Evolutionary conservation across 805 yeast species (phyloP).

Genomic region (Diddensiella santjacobensis): DNA sequence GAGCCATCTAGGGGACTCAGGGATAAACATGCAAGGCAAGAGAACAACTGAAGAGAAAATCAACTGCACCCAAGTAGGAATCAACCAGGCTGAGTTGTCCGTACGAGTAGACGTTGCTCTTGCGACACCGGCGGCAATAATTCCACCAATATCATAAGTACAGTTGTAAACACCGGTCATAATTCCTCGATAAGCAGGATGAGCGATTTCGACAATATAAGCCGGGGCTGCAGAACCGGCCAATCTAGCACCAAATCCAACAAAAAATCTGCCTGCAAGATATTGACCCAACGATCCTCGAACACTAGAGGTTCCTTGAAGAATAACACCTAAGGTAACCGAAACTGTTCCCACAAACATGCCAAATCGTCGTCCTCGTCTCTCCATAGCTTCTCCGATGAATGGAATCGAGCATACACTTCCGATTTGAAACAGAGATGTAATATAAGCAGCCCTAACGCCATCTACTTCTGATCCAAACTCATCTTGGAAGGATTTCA

Average conservation of each 20-base stretch:
- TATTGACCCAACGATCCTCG: slow-evolving; percentile 3
- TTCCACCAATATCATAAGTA: slow-evolving; percentile 20
- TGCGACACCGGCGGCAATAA: slow-evolving; percentile 18
- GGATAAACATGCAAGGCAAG: slow-evolving; percentile 5
- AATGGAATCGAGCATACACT: slow-evolving; percentile 17
- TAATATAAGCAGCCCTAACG: slow-evolving; percentile 14
- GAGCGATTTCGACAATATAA: slow-evolving; percentile 20
- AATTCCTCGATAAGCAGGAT: slow-evolving; percentile 23
- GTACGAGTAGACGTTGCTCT: slow-evolving; percentile 9
- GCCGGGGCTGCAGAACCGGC: slow-evolving; percentile 17
- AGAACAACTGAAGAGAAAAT: slow-evolving; percentile 16
- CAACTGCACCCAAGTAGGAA: slow-evolving; percentile 21
- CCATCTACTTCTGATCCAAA: slow-evolving; percentile 19
- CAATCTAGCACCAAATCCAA: slow-evolving; percentile 17
- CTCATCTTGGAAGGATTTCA: slow-evolving; percentile 10
- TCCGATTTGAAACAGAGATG: slow-evolving; percentile 19
- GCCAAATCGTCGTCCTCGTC: slow-evolving; percentile 15
- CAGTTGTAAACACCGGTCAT: slow-evolving; percentile 21
- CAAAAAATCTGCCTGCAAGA: slow-evolving; percentile 19
- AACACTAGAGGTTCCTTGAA: slow-evolving; percentile 14
- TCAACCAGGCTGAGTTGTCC: slow-evolving; percentile 14
- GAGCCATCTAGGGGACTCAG: slow-evolving; percentile 20
- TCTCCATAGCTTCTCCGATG: slow-evolving; percentile 16
- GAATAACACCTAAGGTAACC: slow-evolving; percentile 12
- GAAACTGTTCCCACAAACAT: slow-evolving; percentile 14